phyloP scores from a whole-genome alignment of 2,329 filamentous ascomycete species.

The Exophiala sideris region DNA sequence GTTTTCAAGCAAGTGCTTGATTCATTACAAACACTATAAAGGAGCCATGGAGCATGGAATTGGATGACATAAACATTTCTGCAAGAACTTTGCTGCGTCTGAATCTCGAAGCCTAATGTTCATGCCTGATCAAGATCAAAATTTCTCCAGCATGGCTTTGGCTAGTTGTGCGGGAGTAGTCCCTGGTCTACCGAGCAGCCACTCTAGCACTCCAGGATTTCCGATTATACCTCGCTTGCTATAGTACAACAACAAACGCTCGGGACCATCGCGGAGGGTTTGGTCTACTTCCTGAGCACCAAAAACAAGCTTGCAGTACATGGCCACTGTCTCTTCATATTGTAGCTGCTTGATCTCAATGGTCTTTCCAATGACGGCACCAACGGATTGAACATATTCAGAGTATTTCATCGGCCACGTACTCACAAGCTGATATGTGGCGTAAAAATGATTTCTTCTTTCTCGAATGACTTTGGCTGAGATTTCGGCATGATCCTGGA shows the following conservation, averaged over 20 bases:
- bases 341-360: not conserved
- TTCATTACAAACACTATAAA: too few relatives aligned
- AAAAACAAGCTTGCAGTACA: not conserved
- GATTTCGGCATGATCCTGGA: constrained; percentile 3
- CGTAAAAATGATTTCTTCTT: not conserved
- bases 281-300: not conserved
- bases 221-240: constrained; percentile 26
- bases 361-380: not conserved
- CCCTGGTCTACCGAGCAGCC: constrained; percentile 28
- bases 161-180: constrained; percentile 8
- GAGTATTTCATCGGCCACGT: constrained; percentile 3
- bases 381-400: not conserved
- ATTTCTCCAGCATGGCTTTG: too few relatives aligned
- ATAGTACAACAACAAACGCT: constrained; percentile 29
- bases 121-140: too few relatives aligned
- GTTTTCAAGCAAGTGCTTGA: too few relatives aligned
- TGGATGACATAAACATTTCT: too few relatives aligned
- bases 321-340: not conserved
- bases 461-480: constrained; percentile 4
- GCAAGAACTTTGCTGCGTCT: too few relatives aligned
- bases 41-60: too few relatives aligned
- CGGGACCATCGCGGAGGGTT: constrained; percentile 17
- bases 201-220: constrained; percentile 29
- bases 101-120: too few relatives aligned
- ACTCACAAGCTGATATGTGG: not conserved